A percentile compares a stretch with the other conserved stretches of the same genome.
These are phyloP conservation scores for Epichloe coenophiala DNA, from an alignment of 2,329 filamentous ascomycete species.

Conservation along the genomic window DNA sequence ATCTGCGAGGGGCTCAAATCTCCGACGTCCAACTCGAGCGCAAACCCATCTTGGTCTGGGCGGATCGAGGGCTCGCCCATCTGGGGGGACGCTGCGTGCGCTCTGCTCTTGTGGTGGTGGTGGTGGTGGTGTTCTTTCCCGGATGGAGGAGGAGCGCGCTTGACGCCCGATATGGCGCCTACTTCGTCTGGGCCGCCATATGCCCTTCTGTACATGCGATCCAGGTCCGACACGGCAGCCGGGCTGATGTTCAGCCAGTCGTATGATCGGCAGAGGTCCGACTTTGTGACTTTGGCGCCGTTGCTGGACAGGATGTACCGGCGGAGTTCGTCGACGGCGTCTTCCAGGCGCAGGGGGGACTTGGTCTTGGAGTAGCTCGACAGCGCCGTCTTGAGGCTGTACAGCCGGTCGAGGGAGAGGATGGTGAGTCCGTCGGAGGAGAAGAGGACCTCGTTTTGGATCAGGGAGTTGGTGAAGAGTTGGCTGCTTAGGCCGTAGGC, in stretches of 20 bases:
- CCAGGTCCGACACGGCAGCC: constrained; percentile 37
- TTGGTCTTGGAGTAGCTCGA: constrained; percentile 38
- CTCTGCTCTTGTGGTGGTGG: too few species aligned
- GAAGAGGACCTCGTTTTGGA: constrained; percentile 49
- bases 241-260: constrained; percentile 41
- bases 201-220: constrained; percentile 40
- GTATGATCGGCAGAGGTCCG: constrained; percentile 40
- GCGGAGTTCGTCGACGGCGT: constrained; percentile 50
- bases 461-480: constrained; percentile 41
- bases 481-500: constrained; percentile 33
- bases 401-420: constrained; percentile 46
- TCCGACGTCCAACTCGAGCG: constrained; percentile 12
- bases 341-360: constrained; percentile 35
- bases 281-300: constrained; percentile 33
- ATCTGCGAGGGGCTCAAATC: constrained; percentile 7
- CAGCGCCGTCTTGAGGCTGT: constrained; percentile 50
- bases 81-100: too few species aligned
- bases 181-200: constrained; percentile 36
- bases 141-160: constrained; percentile 2
- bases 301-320: constrained; percentile 42
- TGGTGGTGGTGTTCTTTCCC: too few species aligned
- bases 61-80: constrained; percentile 10
- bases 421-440: constrained; percentile 45
- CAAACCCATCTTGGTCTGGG: constrained; percentile 6
- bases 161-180: constrained; percentile 32